phyloP scores from a whole-genome alignment of 305 asterid species.

The Rubia peregrina region DNA sequence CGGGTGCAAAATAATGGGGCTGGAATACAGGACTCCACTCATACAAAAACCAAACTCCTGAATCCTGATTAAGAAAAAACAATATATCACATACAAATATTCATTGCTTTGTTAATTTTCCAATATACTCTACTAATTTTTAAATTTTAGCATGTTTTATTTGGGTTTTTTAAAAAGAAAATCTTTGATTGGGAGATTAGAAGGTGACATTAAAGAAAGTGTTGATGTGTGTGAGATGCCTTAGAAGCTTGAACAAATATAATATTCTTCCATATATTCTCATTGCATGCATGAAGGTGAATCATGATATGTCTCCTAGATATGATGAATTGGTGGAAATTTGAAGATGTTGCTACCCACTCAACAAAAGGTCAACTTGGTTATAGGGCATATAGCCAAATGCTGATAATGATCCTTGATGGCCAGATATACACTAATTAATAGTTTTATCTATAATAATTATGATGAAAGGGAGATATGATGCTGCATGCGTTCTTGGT shows the following conservation, averaged over 20 bases:
- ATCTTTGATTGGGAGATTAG: not conserved
- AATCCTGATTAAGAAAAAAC: not conserved
- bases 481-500: no score
- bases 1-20: conserved; percentile 25
- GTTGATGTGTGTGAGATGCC: not conserved
- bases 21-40: conserved; percentile 67
- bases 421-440: not conserved
- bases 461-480: no score
- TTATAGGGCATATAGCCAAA: not conserved
- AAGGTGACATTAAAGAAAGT: not conserved
- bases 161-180: not conserved
- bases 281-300: conserved; percentile 17
- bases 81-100: not conserved
- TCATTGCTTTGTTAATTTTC: not conserved
- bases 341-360: conserved; percentile 12
- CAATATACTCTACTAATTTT: no score
- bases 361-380: not conserved
- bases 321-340: not conserved
- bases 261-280: conserved; percentile 36
- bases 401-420: not conserved
- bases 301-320: conserved; percentile 21
- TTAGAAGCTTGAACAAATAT: conserved; percentile 19
- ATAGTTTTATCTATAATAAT: no score
- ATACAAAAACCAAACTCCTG: not conserved
- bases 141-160: not conserved